A percentile compares a stretch with the other conserved stretches of the same genome.
These are phyloP conservation scores for Pelargonium nanum DNA, from an alignment of 345 rosid genomes.

Conservation along the genomic window DNA sequence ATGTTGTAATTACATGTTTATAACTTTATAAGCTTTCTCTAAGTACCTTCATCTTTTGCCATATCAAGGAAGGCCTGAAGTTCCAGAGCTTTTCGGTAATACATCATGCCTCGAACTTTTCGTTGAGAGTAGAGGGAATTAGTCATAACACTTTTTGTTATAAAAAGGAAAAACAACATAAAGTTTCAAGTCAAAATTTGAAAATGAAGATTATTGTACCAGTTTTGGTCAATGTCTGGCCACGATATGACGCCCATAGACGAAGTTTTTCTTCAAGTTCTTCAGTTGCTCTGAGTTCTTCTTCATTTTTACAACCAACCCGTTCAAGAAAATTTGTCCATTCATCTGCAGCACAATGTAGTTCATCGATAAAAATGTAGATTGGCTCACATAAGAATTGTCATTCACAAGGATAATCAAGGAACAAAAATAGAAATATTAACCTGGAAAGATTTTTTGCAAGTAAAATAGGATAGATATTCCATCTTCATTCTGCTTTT, in stretches of 20 bases:
- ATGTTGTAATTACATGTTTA: background rate
- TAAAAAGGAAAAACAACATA: background rate
- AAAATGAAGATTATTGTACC: slow-evolving; percentile 28
- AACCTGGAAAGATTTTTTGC: slow-evolving; percentile 98
- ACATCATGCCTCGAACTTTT: slow-evolving; percentile 99
- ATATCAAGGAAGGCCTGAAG: slow-evolving; percentile 99
- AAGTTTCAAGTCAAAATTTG: background rate
- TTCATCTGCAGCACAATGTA: slow-evolving; percentile 45
- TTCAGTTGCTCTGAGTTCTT: slow-evolving; percentile 46
- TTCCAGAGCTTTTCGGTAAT: slow-evolving; percentile 92
- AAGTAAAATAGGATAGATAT: slow-evolving; percentile 88
- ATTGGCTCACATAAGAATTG: background rate
- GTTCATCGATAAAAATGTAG: background rate
- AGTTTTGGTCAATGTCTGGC: slow-evolving; percentile 98
- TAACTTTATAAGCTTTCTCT: no score
- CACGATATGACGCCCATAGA: slow-evolving; percentile 94
- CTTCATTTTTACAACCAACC: slow-evolving; percentile 46
- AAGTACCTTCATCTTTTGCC: slow-evolving; percentile 89
- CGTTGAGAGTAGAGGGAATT: background rate
- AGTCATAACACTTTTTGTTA: background rate
- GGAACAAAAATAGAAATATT: slow-evolving; percentile 5
- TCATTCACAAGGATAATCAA: background rate
- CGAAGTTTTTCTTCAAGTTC: slow-evolving; percentile 74
- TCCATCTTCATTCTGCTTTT: slow-evolving; percentile 86
- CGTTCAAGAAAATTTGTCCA: slow-evolving; percentile 94